Evolutionary conservation across 2,329 filamentous ascomycete species (phyloP).

Genomic region (Tolypocladium paradoxum): DNA sequence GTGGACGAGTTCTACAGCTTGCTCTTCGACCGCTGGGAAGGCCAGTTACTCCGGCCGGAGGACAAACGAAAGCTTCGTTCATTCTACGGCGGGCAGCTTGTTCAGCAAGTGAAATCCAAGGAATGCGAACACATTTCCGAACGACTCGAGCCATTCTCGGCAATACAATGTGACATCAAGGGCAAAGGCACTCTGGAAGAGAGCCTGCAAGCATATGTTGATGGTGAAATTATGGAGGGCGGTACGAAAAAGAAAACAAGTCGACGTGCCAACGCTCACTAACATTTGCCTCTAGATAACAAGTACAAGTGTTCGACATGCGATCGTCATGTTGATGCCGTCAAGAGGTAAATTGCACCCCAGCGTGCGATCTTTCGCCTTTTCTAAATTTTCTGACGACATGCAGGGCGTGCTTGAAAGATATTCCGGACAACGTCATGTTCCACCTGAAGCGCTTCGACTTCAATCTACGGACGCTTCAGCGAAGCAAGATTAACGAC

Average conservation of each 20-base stretch:
- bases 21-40: slow-evolving; percentile 84
- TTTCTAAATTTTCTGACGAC: slow-evolving; percentile 6
- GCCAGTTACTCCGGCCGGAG: slow-evolving; percentile 57
- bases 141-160: slow-evolving; percentile 79
- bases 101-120: slow-evolving; percentile 91
- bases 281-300: slow-evolving; percentile 52
- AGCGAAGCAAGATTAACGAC: slow-evolving; percentile 90
- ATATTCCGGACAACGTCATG: slow-evolving; percentile 87
- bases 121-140: slow-evolving; percentile 93
- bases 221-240: slow-evolving; percentile 93
- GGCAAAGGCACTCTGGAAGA: slow-evolving; percentile 76
- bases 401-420: slow-evolving; percentile 71
- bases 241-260: slow-evolving; percentile 43
- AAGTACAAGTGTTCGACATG: slow-evolving; percentile 96
- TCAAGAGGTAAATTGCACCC: slow-evolving; percentile 55
- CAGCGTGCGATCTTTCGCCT: not conserved
- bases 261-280: too few species aligned
- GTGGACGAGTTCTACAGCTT: slow-evolving; percentile 97
- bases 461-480: slow-evolving; percentile 66
- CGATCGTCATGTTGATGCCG: slow-evolving; percentile 79
- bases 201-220: slow-evolving; percentile 88
- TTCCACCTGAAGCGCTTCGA: slow-evolving; percentile 89
- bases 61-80: slow-evolving; percentile 64
- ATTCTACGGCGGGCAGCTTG: slow-evolving; percentile 84
- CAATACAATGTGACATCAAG: slow-evolving; percentile 93